Evolutionary conservation across 345 rosid genomes (phyloP).

Genomic region (Linum lewisii): DNA sequence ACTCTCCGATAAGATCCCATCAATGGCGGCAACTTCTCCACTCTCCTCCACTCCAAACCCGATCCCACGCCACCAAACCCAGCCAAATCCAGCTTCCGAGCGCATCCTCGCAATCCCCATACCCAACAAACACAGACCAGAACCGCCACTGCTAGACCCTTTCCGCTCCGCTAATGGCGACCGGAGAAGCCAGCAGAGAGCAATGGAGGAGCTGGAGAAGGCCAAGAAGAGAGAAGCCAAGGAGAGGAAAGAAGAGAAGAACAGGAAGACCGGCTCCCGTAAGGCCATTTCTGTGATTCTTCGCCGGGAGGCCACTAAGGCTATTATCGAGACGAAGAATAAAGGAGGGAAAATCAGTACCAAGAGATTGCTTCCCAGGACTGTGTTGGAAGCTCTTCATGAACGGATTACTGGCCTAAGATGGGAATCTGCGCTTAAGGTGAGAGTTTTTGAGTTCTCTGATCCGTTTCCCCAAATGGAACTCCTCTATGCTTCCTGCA

Average conservation of each 20-base stretch:
- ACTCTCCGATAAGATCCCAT: not conserved
- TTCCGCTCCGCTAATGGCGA: slow-evolving; percentile 1
- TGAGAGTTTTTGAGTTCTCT: not conserved
- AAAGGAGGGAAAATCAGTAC: slow-evolving; percentile 50
- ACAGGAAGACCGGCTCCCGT: slow-evolving; percentile 65
- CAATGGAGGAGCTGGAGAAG: slow-evolving; percentile 27
- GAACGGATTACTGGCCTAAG: slow-evolving; percentile 77
- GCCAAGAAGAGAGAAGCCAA: slow-evolving; percentile 32
- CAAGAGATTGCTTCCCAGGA: slow-evolving; percentile 62
- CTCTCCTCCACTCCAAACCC: slow-evolving; percentile 10
- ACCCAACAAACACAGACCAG: slow-evolving; percentile 15
- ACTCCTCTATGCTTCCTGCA: too few relatives aligned
- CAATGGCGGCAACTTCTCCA: slow-evolving; percentile 13
- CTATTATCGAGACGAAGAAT: slow-evolving; percentile 62
- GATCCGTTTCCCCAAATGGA: too few relatives aligned
- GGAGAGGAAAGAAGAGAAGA: slow-evolving; percentile 44
- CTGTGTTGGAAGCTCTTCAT: slow-evolving; percentile 80
- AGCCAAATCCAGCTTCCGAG: not conserved
- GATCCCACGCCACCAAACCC: slow-evolving; percentile 16
- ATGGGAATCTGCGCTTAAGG: slow-evolving; percentile 94
- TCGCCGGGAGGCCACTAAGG: slow-evolving; percentile 73
- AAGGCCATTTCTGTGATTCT: slow-evolving; percentile 73
- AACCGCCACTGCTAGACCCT: not conserved
- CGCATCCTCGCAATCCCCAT: slow-evolving; percentile 11
- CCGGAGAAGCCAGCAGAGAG: slow-evolving; percentile 23